Base-by-base conservation (phyloP, 495 filamentous ascomycete species). In the Hypoxylon subgilvum region DNA sequence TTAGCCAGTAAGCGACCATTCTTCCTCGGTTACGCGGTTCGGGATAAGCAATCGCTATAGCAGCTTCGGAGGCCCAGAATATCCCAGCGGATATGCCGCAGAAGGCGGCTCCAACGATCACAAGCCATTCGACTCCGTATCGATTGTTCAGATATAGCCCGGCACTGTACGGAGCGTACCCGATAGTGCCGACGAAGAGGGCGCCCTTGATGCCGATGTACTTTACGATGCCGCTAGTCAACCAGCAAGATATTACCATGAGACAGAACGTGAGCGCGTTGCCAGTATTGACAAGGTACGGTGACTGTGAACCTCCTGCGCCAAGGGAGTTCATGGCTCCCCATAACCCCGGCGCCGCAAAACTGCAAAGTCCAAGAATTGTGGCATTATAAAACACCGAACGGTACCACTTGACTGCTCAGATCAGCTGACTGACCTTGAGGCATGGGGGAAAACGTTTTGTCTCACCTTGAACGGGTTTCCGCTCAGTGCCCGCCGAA, bases 261-360 rank as follows among this genome's bases (percentile, higher is more conserved):
- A 87, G 76, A n/a, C 79, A 79, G 63, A 88, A 88, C 0, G 83
- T 86, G 3, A 88, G 67, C 0, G 84, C 82, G 65, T 88, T 88
- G n/a, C 83, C 86, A n/a, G 79, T 78, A 62, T 88, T 87, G 49
- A 88, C 82, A 9, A 88, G 77, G 49, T 84, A 80, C 5, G 86
- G 86, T n/a, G 69, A 75, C 49, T 82, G 76, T 23, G 79, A 75
- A 4, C 86, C 86, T 31, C 86, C 86, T 13, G 85, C 86, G 27
- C 86, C 86, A 12, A 88, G 77, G 0, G 80, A 83, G 69, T 88
- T 88, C 83, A 88, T 88, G 9, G 86, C 86, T 19, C 77, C 78
- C 86, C 86, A 88, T 57, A 88, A 81, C 0, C 86, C 86, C 0
- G 86, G 86, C 0, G 84, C 84, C 0, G 81, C 72, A 56, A 89